Percentiles rank a stretch among this genome's conserved stretches.
phyloP scores from a whole-genome alignment of 2,329 filamentous ascomycete species.

The Cercospora zeae-maydis region DNA sequence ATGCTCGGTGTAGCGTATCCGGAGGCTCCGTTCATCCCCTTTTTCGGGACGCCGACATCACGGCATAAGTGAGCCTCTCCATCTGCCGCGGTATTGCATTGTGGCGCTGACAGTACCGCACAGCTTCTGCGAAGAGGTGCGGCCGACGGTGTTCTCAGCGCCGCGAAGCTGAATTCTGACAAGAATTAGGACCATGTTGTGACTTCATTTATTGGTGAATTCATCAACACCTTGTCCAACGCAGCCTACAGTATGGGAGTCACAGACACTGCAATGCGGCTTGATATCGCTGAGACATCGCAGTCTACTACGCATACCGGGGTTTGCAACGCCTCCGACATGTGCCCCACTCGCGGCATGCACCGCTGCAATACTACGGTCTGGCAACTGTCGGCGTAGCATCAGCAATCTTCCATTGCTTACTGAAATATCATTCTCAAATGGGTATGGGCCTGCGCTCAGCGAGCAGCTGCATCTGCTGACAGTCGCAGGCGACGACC shows the following conservation, averaged over 20 bases:
- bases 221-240: not conserved
- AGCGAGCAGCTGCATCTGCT: not conserved
- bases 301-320: not conserved
- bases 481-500: not conserved
- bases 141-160: not conserved
- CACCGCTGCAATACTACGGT: not conserved
- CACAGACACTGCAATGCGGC: not conserved
- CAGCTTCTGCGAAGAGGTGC: slow-evolving; percentile 1
- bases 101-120: not conserved
- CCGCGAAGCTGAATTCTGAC: not conserved
- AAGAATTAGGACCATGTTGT: not conserved
- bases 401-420: not conserved
- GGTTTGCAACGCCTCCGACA: not conserved
- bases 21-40: not conserved
- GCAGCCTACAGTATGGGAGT: not conserved
- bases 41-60: not conserved
- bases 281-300: not conserved
- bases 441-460: not conserved
- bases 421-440: not conserved
- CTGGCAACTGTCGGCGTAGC: not conserved
- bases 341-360: not conserved
- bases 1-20: not conserved
- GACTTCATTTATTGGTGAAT: not conserved
- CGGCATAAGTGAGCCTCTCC: not conserved
- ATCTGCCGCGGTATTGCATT: not conserved